Evolutionary conservation across 1,284 basidiomycete genomes (phyloP), one percentile per base, ranked within the genome.

Genomic region (Cronartium quercuum): DNA sequence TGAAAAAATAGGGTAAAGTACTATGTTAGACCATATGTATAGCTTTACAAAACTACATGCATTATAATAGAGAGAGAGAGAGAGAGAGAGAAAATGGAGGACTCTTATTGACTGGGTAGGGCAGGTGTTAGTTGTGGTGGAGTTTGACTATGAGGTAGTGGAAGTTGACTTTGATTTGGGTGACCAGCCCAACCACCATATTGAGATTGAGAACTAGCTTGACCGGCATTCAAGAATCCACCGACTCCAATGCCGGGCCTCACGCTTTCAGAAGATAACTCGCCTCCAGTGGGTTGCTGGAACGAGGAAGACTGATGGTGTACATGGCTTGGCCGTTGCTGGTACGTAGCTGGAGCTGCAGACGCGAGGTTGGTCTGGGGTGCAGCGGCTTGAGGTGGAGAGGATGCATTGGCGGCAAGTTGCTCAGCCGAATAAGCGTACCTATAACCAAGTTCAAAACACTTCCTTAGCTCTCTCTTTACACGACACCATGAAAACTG

Each of bases 391-490:
- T 55, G 51, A 24, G 51, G 51, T 55, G 51, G 51, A 55, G 51
- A 55, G 51, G 51, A n/a, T 55, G 51, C 51, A 18, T 55, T 55
- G 29, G 69, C 62, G 40, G 64, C 64, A n/a, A 61, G 21, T 44
- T 66, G 70, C 58, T 74, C 70, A 18, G 70, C 24, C 15, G 70
- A 66, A 35, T 74, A 74, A 29, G 70, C 70, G 57, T 74, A 74
- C 70, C 70, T 74, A 40, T 24, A 38, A 10, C 18, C 34, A 6
- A 40, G n/a, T 29, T 6, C 57, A 42, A 60, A n/a, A n/a, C n/a
- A n/a, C n/a, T n/a, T n/a, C n/a, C n/a, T n/a, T n/a, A n/a, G n/a
- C 44, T 10, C 10, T n/a, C 10, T 47, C n/a, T 10, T 47, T 47
- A 10, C 10, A 10, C 44, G 10, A 47, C n/a, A 47, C 44, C 44